Evolutionary conservation across 192 early-diverging fungal genomes (phyloP).

Genomic region (Coemansia sp.): DNA sequence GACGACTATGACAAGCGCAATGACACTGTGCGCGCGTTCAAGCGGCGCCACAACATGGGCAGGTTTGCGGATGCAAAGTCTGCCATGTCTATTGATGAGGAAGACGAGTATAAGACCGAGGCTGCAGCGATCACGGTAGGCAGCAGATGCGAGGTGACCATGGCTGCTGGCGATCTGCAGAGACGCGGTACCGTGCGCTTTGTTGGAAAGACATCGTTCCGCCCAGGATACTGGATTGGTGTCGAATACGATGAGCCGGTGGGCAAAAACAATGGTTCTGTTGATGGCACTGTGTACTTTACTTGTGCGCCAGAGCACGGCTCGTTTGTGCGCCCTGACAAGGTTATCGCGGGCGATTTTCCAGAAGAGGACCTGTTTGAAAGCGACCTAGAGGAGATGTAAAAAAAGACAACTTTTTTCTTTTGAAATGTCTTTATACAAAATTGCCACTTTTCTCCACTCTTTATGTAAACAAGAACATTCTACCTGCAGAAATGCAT

Average conservation of each 20-base stretch:
- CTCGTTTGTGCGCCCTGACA: slow-evolving; percentile 86
- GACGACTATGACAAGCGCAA: slow-evolving; percentile 79
- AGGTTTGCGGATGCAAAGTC: slow-evolving; percentile 74
- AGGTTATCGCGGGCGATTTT: slow-evolving; percentile 87
- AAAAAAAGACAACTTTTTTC: background rate
- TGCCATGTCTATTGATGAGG: slow-evolving; percentile 79
- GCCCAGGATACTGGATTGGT: slow-evolving; percentile 90
- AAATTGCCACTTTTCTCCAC: no score
- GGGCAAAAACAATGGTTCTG: slow-evolving; percentile 90
- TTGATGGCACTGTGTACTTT: slow-evolving; percentile 78
- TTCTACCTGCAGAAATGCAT: no score
- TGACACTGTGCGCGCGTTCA: slow-evolving; percentile 88
- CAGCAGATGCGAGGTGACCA: slow-evolving; percentile 76
- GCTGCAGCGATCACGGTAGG: slow-evolving; percentile 67
- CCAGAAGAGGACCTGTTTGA: slow-evolving; percentile 86
- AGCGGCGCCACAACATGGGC: slow-evolving; percentile 84
- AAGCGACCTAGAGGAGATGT: slow-evolving; percentile 64
- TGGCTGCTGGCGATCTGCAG: slow-evolving; percentile 51
- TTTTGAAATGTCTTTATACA: background rate
- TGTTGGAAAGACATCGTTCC: slow-evolving; percentile 75
- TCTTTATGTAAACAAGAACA: no score
- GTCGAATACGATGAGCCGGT: slow-evolving; percentile 94
- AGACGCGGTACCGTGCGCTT: slow-evolving; percentile 65
- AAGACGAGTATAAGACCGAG: slow-evolving; percentile 63
- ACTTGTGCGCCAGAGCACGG: slow-evolving; percentile 69